Percentiles rank a stretch among this genome's conserved stretches.
Conservation (phyloP, 1,284 basidiomycete genomes). For the Ustilago sp. region DNA sequence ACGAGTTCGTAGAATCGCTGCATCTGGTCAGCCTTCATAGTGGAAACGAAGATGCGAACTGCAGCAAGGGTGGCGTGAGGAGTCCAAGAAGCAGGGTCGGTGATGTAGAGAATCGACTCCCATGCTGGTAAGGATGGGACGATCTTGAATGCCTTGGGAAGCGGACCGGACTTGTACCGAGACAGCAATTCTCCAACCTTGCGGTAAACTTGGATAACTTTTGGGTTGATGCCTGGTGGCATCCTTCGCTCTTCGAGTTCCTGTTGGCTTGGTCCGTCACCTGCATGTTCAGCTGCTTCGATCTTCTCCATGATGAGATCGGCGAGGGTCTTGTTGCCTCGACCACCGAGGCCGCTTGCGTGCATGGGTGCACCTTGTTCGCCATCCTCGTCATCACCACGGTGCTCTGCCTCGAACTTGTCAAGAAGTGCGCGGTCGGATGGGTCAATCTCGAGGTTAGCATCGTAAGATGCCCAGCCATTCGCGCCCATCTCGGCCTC, state of each 20-base stretch:
- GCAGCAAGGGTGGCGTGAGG: slow-evolving; percentile 94
- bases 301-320: slow-evolving; percentile 97
- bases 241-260: slow-evolving; percentile 64
- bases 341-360: slow-evolving; percentile 22
- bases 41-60: slow-evolving; percentile 94
- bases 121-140: slow-evolving; percentile 95
- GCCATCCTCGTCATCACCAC: slow-evolving; percentile 34
- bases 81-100: slow-evolving; percentile 91
- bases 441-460: slow-evolving; percentile 65
- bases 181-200: slow-evolving; percentile 88
- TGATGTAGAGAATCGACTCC: slow-evolving; percentile 94
- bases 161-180: slow-evolving; percentile 92
- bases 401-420: slow-evolving; percentile 56
- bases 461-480: slow-evolving; percentile 58
- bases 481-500: slow-evolving; percentile 62
- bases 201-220: slow-evolving; percentile 89
- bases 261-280: slow-evolving; percentile 26
- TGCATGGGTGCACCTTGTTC: slow-evolving; percentile 34
- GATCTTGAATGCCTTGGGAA: slow-evolving; percentile 98
- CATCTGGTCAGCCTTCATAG: slow-evolving; percentile 95
- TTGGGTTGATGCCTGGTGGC: slow-evolving; percentile 89
- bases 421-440: slow-evolving; percentile 65
- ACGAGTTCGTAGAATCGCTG: slow-evolving; percentile 93
- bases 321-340: slow-evolving; percentile 74
- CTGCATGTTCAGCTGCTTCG: slow-evolving; percentile 71